Conservation (phyloP, 2,329 filamentous ascomycete species). For the Mollisia scopiformis region DNA sequence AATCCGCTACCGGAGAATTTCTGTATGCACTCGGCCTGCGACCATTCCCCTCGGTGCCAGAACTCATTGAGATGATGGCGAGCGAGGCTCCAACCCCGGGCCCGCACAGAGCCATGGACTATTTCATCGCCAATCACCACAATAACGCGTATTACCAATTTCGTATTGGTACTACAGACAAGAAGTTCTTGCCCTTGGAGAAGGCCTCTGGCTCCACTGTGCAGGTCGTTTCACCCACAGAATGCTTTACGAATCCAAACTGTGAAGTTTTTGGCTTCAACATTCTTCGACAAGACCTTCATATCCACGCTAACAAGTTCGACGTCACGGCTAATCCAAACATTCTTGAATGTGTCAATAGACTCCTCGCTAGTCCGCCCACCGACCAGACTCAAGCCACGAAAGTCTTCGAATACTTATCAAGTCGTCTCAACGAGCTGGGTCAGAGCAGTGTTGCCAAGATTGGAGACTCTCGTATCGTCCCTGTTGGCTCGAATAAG, state of each 20-base stretch:
- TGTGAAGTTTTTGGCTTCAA: conserved; percentile 80
- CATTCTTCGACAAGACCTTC: conserved; percentile 76
- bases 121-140: conserved; percentile 81
- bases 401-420: conserved; percentile 81
- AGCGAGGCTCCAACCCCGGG: conserved; percentile 61
- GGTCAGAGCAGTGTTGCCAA: conserved; percentile 60
- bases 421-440: conserved; percentile 75
- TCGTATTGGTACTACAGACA: conserved; percentile 56
- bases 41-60: conserved; percentile 68
- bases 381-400: conserved; percentile 66
- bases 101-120: conserved; percentile 68
- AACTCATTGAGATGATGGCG: conserved; percentile 79
- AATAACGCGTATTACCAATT: conserved; percentile 74
- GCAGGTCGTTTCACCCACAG: conserved; percentile 69
- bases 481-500: conserved; percentile 61
- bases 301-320: conserved; percentile 80
- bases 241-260: conserved; percentile 81
- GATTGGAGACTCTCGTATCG: conserved; percentile 68
- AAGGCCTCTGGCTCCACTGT: conserved; percentile 53
- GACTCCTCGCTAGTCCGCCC: conserved; percentile 74
- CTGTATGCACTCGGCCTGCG: conserved; percentile 74
- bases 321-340: conserved; percentile 83
- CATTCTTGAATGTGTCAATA: conserved; percentile 75
- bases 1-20: conserved; percentile 74
- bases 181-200: conserved; percentile 73